phyloP scores from a whole-genome alignment of 2,329 filamentous ascomycete species.

The Botryosphaeria agaves region DNA sequence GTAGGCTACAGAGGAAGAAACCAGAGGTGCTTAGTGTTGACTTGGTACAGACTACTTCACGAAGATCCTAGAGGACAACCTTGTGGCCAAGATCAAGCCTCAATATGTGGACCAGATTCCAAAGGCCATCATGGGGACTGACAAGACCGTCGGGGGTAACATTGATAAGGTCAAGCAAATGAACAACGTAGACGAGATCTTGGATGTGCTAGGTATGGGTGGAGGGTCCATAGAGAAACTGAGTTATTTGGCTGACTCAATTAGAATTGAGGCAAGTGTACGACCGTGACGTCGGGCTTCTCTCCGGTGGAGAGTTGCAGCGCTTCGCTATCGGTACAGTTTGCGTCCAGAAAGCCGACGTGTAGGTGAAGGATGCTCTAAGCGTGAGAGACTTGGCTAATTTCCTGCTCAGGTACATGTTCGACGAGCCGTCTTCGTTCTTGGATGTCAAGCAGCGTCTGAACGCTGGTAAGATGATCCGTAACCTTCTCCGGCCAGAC shows the following conservation, averaged over 20 bases:
- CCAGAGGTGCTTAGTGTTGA: too few species aligned
- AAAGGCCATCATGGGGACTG: slow-evolving; percentile 66
- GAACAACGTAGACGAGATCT: slow-evolving; percentile 65
- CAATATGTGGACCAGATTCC: slow-evolving; percentile 99
- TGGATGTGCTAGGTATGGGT: slow-evolving; percentile 50
- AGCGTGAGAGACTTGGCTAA: slow-evolving; percentile 1
- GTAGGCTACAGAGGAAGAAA: slow-evolving; percentile 33
- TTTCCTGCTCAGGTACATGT: slow-evolving; percentile 58
- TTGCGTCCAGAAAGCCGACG: slow-evolving; percentile 88
- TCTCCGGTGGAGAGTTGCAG: slow-evolving; percentile 96
- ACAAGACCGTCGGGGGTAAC: slow-evolving; percentile 64
- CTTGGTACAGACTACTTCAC: slow-evolving; percentile 73
- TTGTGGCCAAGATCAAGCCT: slow-evolving; percentile 96
- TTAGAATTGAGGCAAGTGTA: slow-evolving; percentile 72
- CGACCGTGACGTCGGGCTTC: slow-evolving; percentile 74
- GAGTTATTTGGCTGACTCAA: neutral
- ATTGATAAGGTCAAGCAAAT: slow-evolving; percentile 62
- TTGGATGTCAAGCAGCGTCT: slow-evolving; percentile 99
- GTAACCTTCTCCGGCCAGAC: slow-evolving; percentile 69
- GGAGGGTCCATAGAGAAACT: neutral
- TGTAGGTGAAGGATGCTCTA: slow-evolving; percentile 32
- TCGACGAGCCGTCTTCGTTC: slow-evolving; percentile 97
- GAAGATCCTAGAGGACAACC: slow-evolving; percentile 88
- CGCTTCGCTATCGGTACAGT: slow-evolving; percentile 94
- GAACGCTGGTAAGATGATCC: slow-evolving; percentile 79